Evolutionary conservation across 257 asterid species (phyloP).

Genomic region (Ballota nigra): DNA sequence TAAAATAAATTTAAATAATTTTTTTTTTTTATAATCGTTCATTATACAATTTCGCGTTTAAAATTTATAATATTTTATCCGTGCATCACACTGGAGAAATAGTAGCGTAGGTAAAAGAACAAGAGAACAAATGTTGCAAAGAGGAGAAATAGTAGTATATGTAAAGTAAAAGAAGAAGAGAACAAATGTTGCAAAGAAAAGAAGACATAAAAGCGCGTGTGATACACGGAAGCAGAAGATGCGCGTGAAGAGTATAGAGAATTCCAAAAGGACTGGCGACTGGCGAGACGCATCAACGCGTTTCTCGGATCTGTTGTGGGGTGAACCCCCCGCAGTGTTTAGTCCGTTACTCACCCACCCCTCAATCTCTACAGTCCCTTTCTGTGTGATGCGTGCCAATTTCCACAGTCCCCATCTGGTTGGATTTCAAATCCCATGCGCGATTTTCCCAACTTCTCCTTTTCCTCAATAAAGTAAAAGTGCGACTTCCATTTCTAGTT

Average conservation of each 20-base stretch:
- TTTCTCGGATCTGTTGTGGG: slow-evolving; percentile 77
- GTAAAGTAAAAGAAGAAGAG: too few relatives aligned
- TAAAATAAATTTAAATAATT: too few relatives aligned
- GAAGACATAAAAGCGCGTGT: not conserved
- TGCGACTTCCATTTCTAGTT: slow-evolving; percentile 16
- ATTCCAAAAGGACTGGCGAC: not conserved
- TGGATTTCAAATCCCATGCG: slow-evolving; percentile 15
- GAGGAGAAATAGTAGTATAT: too few relatives aligned
- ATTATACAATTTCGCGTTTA: too few relatives aligned
- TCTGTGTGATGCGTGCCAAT: slow-evolving; percentile 31
- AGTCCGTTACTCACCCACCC: not conserved
- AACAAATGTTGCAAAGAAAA: not conserved
- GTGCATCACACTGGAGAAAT: too few relatives aligned
- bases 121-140: not conserved
- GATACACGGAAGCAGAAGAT: not conserved
- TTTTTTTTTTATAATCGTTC: too few relatives aligned
- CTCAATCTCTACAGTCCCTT: slow-evolving; percentile 17
- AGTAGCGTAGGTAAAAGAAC: too few relatives aligned
- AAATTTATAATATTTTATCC: too few relatives aligned
- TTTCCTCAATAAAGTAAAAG: not conserved
- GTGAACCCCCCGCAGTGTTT: not conserved
- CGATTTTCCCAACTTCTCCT: not conserved
- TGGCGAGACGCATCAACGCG: slow-evolving; percentile 57
- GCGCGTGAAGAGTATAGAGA: not conserved
- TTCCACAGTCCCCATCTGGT: not conserved